Conservation (phyloP, 139 green algal species). For the Eudorina sp. region DNA sequence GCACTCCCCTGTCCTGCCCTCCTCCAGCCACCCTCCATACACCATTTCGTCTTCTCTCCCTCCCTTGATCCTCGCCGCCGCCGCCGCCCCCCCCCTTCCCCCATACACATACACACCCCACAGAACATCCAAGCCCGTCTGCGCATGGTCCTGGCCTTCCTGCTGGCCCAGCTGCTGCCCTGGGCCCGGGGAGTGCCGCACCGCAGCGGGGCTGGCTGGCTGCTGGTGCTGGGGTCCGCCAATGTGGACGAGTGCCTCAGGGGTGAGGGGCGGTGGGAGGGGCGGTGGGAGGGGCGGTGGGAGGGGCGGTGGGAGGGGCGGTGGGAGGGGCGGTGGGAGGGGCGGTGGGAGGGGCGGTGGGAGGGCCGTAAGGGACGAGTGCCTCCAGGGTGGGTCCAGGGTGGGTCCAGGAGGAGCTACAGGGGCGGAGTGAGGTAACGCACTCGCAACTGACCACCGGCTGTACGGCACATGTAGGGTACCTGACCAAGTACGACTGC, state of each 20-base stretch:
- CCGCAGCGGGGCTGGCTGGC: constrained; percentile 76
- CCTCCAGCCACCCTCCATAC: too few species aligned
- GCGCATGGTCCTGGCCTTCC: constrained; percentile 97
- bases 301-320: background rate
- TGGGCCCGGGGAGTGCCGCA: constrained; percentile 68
- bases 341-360: background rate
- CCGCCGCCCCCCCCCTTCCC: constrained; percentile 94
- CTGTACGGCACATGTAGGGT: constrained; percentile 40
- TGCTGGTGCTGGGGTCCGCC: constrained; percentile 94
- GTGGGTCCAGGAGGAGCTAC: too few species aligned
- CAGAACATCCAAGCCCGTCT: constrained; percentile 86
- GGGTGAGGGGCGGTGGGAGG: constrained; percentile 68
- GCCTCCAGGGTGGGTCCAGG: too few species aligned
- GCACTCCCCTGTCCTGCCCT: too few species aligned
- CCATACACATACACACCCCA: constrained; percentile 80
- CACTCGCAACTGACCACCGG: too few species aligned
- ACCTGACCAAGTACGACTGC: constrained; percentile 96
- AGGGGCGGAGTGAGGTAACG: too few species aligned
- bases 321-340: background rate
- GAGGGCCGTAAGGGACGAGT: too few species aligned
- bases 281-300: background rate
- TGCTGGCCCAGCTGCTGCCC: constrained; percentile 89
- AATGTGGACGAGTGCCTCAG: constrained; percentile 98
- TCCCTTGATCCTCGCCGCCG: constrained; percentile 92
- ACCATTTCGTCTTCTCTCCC: background rate